Evolutionary conservation across 1,284 basidiomycete species (phyloP), one percentile per base, ranked within the genome.

Genomic region (Trichosporon coremiiforme): DNA sequence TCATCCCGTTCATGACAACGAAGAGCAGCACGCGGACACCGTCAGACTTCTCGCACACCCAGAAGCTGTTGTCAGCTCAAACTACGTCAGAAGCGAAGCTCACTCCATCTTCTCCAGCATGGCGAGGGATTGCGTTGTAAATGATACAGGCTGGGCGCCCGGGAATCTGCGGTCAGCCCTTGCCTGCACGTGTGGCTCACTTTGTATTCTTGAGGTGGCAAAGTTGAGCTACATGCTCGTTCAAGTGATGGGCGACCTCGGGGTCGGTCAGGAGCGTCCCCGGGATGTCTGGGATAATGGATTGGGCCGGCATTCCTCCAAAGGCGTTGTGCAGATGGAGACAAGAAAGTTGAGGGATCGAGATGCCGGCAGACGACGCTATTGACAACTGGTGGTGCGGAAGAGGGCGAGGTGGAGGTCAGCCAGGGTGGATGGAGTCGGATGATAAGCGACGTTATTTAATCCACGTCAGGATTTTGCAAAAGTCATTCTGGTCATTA

Each of bases 41-140:
- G 80, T 99, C 97, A n/a, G 95, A 97, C 86, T 99, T 99, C 85
- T 99, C 97, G 85, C 95, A 98, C 35, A 99, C 96, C 96, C 96
- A 99, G 82, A 92, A 99, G 82, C 94, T 97, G 77, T 45, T 41
- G 45, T 65, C 20, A 65, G 25, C 22, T 33, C 10, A 10, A 7
- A 8, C n/a, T 9, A 8, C 38, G 25, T 69, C 12, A 67, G 66
- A 45, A 25, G 25, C 25, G 25, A n/a, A 25, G 70, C 88, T 87
- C 76, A 94, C 94, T 98, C 93, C 85, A 90, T 88, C 29, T 84
- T 85, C 84, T 96, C 93, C 57, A 98, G 86, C 78, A 91, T 88
- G 9, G 87, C 86, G 55, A 98, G 80, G 75, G 93, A 91, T 62
- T 83, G 85, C 9, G 84, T 80, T 5, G 88, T 86, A 83, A 98